These are phyloP conservation scores for Citrus sinensis DNA, from an alignment of 345 rosid genomes.

Conservation along the genomic window DVS_A1.0 CM039164.1:6474001-6474500, in stretches of 20 bases:
- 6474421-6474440: neutral
- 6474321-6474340: slow-evolving; percentile 31
- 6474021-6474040: neutral
- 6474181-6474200: neutral
- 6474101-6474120: neutral
- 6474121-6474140: neutral
- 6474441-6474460: too few relatives aligned
- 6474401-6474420: slow-evolving; percentile 70
- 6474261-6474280: neutral
- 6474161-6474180: neutral
- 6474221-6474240: neutral
- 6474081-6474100: neutral
- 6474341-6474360: slow-evolving; percentile 98
- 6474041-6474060: neutral
- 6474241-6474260: neutral
- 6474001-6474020: neutral
- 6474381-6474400: slow-evolving; percentile 87
- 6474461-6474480: neutral
- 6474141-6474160: neutral
- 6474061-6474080: neutral
- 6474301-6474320: neutral
- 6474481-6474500: neutral
- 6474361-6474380: slow-evolving; percentile 92
- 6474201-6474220: neutral
- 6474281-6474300: neutral